Base-by-base conservation (phyloP, 352 stramenopile genomes). In the Pythium myriotylum region DNA sequence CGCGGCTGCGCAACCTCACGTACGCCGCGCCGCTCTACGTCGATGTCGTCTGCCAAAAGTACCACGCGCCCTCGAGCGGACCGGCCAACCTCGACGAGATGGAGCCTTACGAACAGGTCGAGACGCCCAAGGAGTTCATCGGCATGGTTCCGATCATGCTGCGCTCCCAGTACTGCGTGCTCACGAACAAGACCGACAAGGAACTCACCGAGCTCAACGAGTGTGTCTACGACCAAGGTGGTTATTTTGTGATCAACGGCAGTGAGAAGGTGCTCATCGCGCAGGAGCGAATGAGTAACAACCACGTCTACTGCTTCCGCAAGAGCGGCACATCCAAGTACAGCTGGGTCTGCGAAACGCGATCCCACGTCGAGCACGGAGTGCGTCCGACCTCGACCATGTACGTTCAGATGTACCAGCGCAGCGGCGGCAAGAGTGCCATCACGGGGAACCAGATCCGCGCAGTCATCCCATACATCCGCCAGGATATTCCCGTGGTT, bases 181-280 rank as follows among this genome's bases (percentile, higher is more conserved):
- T 99, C 20, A 97, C 78, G 17, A 77, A 94, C 65, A 95, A 96
- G 74, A 95, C 81, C 6, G 94, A 98, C 70, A 95, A 97, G 73
- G 89, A 97, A 64, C 76, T 98, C 5, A 97, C 91, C 22, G 89
- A 98, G 49, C 73, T 98, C 32, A 96, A 96, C 65, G 98, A 99
- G 81, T 99, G 98, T 72, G 98, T 99, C 53, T 99, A 99, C 76
- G 98, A 99, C 81, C 97, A 99, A 77, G 98, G 98, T 33, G 98
- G 98, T 20, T 99, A 99, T 79, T 99, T 99, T 79, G 96, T 99
- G 45, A 98, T 99, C 68, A 98, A 98, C 73, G 96, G 96, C 47
- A 96, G 86, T 41, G 95, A 98, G 65, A 98, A 98, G 75, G 98
- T 99, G 55, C 92, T 99, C 43, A 98, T 99, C 68, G 97, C 97